These are phyloP conservation scores for Chrysochromulina tobinii DNA, from an alignment of 78 protist genomes.

Conservation along the genomic window DNA sequence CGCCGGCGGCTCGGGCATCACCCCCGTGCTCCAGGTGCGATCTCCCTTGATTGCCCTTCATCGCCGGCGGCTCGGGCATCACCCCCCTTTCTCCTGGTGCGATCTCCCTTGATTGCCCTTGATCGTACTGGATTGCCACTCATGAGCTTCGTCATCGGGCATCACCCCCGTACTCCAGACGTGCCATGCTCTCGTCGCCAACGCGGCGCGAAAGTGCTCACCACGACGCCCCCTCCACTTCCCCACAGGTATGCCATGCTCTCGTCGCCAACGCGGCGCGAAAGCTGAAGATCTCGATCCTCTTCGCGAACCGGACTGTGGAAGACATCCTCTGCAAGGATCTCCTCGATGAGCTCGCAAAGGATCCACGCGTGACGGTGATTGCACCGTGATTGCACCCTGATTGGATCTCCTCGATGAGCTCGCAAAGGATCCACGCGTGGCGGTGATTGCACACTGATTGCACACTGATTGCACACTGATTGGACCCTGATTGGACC, in stretches of 20 bases:
- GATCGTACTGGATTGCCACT: too few relatives aligned
- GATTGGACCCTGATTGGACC: too few relatives aligned
- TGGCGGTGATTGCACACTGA: too few relatives aligned
- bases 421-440: too few relatives aligned
- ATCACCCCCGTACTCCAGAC: neutral
- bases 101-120: too few relatives aligned
- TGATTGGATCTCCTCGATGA: too few relatives aligned
- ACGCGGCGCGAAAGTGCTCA: neutral
- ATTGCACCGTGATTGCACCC: too few relatives aligned
- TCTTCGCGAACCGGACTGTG: slow-evolving; percentile 10
- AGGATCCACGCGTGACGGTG: neutral
- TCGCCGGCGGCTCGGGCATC: neutral
- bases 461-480: too few relatives aligned
- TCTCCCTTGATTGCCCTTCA: neutral
- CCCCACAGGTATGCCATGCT: neutral
- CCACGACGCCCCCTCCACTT: too few relatives aligned
- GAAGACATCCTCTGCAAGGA: neutral
- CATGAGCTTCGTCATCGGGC: too few relatives aligned
- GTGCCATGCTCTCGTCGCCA: neutral
- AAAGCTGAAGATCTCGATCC: neutral
- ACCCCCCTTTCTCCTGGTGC: neutral
- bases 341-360: neutral
- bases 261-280: neutral
- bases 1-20: slow-evolving; percentile 85
- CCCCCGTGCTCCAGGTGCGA: slow-evolving; percentile 79